A percentile compares a stretch with the other conserved stretches of the same genome.
These are phyloP conservation scores for Botryotinia convoluta DNA, from an alignment of 2,329 filamentous ascomycete genomes.

Conservation along the genomic window DNA sequence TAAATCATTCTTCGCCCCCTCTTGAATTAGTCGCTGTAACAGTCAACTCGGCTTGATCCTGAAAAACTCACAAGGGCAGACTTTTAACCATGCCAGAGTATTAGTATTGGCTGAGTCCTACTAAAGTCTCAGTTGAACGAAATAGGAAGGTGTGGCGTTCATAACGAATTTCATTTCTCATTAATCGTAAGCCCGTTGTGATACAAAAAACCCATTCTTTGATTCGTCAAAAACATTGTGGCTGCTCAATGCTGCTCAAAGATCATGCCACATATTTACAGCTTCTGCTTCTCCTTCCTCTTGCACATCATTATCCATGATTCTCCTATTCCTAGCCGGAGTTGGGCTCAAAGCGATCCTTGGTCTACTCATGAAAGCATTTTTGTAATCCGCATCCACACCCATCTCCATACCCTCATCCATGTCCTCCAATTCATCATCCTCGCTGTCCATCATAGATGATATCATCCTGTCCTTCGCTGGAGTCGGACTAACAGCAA, in stretches of 20 bases:
- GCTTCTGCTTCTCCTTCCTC: not conserved
- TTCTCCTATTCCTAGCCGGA: not conserved
- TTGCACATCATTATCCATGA: not conserved
- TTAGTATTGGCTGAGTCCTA: not conserved
- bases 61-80: not conserved
- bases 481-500: conserved; percentile 66
- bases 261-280: conserved; percentile 10
- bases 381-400: conserved; percentile 64
- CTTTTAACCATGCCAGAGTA: not conserved
- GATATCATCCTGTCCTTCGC: conserved; percentile 7
- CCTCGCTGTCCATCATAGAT: conserved; percentile 2
- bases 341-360: conserved; percentile 73
- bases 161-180: not conserved
- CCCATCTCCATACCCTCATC: conserved; percentile 51
- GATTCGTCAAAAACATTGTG: not conserved
- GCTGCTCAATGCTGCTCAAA: not conserved
- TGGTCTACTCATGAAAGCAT: conserved; percentile 81
- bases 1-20: not conserved
- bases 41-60: not conserved
- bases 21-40: not conserved
- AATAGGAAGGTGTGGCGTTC: not conserved
- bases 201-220: not conserved
- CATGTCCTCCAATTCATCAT: conserved; percentile 2
- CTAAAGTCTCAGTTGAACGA: not conserved
- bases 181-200: not conserved